Percentiles rank a stretch among this genome's conserved stretches.
Evolutionary conservation across 345 rosid genomes (phyloP).

Genomic region (Euphorbia pulcherrima): DNA sequence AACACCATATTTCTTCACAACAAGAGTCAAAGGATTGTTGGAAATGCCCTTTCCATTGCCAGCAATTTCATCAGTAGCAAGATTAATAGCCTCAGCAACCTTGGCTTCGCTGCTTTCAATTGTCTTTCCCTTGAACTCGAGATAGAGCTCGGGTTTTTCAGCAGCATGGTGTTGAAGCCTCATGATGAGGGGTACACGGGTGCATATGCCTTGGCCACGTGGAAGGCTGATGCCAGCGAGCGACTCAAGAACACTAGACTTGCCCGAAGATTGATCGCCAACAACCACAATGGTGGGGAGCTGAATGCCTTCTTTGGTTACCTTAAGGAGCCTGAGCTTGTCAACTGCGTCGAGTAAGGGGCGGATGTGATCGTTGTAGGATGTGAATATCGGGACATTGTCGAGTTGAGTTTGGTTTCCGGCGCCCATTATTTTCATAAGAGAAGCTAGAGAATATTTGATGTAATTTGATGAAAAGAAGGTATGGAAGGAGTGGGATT

Average conservation of each 20-base stretch:
- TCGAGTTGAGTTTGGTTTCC: too few species aligned
- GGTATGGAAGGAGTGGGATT: too few species aligned
- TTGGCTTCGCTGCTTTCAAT: slow-evolving; percentile 26
- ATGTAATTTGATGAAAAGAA: too few species aligned
- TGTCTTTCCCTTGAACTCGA: slow-evolving; percentile 31
- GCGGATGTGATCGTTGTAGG: slow-evolving; percentile 39
- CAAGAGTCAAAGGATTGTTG: slow-evolving; percentile 34
- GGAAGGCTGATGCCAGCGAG: slow-evolving; percentile 46
- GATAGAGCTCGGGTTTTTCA: slow-evolving; percentile 23
- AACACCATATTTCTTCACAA: slow-evolving; percentile 39
- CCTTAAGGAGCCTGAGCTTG: slow-evolving; percentile 33
- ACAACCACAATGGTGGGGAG: slow-evolving; percentile 36
- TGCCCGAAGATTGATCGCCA: slow-evolving; percentile 34
- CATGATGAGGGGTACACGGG: slow-evolving; percentile 52
- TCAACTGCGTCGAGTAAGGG: slow-evolving; percentile 49
- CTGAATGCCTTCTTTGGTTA: slow-evolving; percentile 34
- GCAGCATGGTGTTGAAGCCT: slow-evolving; percentile 32
- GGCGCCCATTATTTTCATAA: too few species aligned
- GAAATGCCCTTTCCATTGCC: slow-evolving; percentile 47
- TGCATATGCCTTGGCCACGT: slow-evolving; percentile 41
- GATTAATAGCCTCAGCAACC: slow-evolving; percentile 26
- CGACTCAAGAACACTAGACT: slow-evolving; percentile 43
- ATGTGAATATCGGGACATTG: slow-evolving; percentile 17
- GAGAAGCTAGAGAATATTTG: too few species aligned
- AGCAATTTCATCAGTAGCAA: slow-evolving; percentile 42